Conservation (phyloP, 768 basidiomycete genomes). For the Rhizopogon sp. region DNA sequence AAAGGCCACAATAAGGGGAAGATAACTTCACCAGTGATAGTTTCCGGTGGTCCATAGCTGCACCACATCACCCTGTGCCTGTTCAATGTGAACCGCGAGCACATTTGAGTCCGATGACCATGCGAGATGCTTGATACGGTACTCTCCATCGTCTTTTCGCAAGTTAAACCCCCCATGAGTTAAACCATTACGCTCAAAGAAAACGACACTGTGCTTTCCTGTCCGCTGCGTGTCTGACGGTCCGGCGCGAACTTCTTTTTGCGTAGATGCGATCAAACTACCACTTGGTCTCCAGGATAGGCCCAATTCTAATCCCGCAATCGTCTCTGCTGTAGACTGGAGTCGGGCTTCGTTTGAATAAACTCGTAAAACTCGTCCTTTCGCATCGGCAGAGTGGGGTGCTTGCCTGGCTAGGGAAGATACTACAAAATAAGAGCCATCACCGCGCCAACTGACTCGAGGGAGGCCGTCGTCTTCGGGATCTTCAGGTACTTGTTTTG, state of each 20-base stretch:
- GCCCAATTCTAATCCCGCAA: slow-evolving; percentile 76
- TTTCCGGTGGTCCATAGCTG: slow-evolving; percentile 95
- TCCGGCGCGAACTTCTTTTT: slow-evolving; percentile 70
- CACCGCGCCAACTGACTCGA: slow-evolving; percentile 90
- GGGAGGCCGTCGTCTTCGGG: slow-evolving; percentile 69
- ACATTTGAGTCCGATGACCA: slow-evolving; percentile 92
- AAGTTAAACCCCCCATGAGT: slow-evolving; percentile 86
- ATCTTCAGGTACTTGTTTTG: slow-evolving; percentile 42
- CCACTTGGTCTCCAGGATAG: slow-evolving; percentile 88
- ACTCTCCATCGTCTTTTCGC: slow-evolving; percentile 50
- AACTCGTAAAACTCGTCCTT: slow-evolving; percentile 21
- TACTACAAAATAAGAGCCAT: slow-evolving; percentile 84
- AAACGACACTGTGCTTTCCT: slow-evolving; percentile 79
- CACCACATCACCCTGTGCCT: slow-evolving; percentile 66
- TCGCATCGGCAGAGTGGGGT: slow-evolving; percentile 17
- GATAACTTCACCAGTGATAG: slow-evolving; percentile 73
- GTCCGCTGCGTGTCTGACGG: slow-evolving; percentile 63
- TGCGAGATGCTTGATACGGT: slow-evolving; percentile 65
- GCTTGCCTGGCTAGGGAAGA: slow-evolving; percentile 56
- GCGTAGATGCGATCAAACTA: slow-evolving; percentile 75
- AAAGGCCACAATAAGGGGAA: neutral
- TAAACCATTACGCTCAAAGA: slow-evolving; percentile 94
- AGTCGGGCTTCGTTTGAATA: slow-evolving; percentile 49
- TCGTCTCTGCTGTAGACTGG: slow-evolving; percentile 80
- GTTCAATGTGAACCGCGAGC: slow-evolving; percentile 80